Evolutionary conservation across 352 stramenopile genomes (phyloP), one percentile per base, ranked within the genome.

Genomic region (Paralagenidium karlingii): DNA sequence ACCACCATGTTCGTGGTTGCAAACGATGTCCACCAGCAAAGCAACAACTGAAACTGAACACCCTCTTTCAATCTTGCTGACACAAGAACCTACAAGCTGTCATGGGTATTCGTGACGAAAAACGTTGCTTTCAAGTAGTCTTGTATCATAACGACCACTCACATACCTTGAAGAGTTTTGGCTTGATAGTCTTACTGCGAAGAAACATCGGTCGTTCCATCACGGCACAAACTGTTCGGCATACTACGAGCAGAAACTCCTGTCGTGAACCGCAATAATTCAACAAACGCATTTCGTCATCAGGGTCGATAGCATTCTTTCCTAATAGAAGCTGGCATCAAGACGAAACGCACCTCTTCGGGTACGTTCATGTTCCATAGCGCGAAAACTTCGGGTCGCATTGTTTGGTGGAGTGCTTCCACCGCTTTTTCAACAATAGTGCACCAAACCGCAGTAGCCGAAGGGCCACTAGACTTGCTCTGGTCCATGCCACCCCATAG

Each of bases 311-410:
- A 15, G 28, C 28, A 13, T 11, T n/a, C n/a, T n/a, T n/a, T n/a
- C n/a, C n/a, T n/a, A n/a, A 36, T 36, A 22, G 30, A 36, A 36
- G 22, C 7, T 36, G 22, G 30, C 22, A 7, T 36, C 7, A 36
- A 3, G 8, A 15, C 4, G 16, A 27, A 3, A 38, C 53, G 6
- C 25, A 80, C 70, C 56, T 86, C 75, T 43, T 89, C 75, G 1
- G 75, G 75, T 4, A 82, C 49, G 16, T 82, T 84, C 69, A 84
- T 85, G 32, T 68, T 67, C 75, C 75, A 89, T 36, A 89, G 60
- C 13, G 50, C 45, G 30, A 86, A 86, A 2, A 41, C 36, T 29
- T 8, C 15, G 18, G 15, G 36, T 6, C 18, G 6, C 7, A 41
- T 20, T 29, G 15, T 34, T 6, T 20, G 15, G 3, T 3, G 6